Conservation (phyloP, 805 yeast genomes). For the Suhomyces vadensis region DNA sequence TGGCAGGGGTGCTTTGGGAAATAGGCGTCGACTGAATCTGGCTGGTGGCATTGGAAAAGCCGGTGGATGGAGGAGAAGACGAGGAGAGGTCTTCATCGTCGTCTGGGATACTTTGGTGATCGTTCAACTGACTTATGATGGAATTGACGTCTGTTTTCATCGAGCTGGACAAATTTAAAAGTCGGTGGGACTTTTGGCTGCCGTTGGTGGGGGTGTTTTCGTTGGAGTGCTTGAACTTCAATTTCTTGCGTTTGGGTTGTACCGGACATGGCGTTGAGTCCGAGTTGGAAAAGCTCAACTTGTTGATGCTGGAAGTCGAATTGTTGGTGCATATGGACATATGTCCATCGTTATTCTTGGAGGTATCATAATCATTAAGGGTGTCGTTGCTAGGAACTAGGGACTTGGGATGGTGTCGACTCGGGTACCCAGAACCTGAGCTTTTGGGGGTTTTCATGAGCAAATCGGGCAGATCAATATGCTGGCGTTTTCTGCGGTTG, state of each 20-base stretch:
- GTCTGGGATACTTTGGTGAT: constrained; percentile 11
- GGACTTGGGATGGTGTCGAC: background rate
- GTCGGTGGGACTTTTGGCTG: constrained; percentile 17
- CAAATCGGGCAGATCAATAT: constrained; percentile 26
- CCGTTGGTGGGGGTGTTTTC: constrained; percentile 24
- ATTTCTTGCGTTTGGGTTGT: constrained; percentile 38
- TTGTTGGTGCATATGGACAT: constrained; percentile 22
- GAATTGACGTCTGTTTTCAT: constrained; percentile 27
- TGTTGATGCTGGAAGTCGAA: constrained; percentile 16
- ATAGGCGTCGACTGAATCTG: constrained; percentile 33
- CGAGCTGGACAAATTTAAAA: constrained; percentile 35
- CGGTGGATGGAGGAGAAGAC: constrained; percentile 4
- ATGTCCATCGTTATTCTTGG: constrained; percentile 12
- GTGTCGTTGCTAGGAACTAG: background rate
- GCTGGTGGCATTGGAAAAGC: constrained; percentile 1
- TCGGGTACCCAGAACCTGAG: background rate
- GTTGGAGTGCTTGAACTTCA: constrained; percentile 25
- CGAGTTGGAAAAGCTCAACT: constrained; percentile 32
- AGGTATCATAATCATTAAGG: constrained; percentile 4
- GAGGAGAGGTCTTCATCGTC: constrained; percentile 13
- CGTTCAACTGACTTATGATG: constrained; percentile 19
- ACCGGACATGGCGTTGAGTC: constrained; percentile 48
- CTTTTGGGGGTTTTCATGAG: constrained; percentile 26
- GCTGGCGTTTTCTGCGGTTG: constrained; percentile 28
- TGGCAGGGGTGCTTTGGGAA: constrained; percentile 45